phyloP scores from a whole-genome alignment of 108 stramenopile species.

The Nitzschia sp. region DNA sequence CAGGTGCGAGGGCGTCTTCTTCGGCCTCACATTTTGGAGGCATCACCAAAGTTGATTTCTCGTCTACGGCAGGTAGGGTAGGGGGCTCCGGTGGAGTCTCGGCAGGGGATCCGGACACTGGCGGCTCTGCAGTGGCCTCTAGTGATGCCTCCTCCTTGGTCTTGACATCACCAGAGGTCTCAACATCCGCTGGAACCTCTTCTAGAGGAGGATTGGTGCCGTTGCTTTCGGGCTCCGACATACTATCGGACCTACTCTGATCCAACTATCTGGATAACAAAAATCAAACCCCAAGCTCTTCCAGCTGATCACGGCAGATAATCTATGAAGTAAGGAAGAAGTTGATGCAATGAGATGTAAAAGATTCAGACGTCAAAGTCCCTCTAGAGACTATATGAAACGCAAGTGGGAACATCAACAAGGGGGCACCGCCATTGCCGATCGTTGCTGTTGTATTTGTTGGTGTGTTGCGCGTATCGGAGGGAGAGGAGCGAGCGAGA shows the following conservation, averaged over 20 bases:
- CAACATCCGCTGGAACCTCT: background rate
- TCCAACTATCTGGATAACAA: background rate
- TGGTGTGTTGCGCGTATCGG: too few relatives aligned
- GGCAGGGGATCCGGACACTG: background rate
- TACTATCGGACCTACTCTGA: background rate
- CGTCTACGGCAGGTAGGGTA: background rate
- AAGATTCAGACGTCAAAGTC: background rate
- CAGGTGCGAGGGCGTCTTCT: background rate
- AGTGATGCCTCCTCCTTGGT: background rate
- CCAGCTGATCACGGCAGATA: background rate
- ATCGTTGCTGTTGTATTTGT: too few relatives aligned
- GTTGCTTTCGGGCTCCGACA: background rate
- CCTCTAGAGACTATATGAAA: too few relatives aligned
- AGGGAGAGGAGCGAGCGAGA: too few relatives aligned
- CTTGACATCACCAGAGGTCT: background rate
- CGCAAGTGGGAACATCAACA: too few relatives aligned
- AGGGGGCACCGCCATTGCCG: too few relatives aligned
- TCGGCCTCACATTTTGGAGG: constrained; percentile 18
- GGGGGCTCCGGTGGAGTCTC: background rate
- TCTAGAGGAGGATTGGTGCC: background rate
- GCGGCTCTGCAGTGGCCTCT: background rate
- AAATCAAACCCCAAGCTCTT: background rate
- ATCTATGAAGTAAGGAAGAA: background rate
- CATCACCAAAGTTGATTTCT: background rate
- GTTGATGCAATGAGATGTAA: background rate